phyloP scores from a whole-genome alignment of 2,329 filamentous ascomycete genomes.

The Rhexocercosporidium sp. region DNA sequence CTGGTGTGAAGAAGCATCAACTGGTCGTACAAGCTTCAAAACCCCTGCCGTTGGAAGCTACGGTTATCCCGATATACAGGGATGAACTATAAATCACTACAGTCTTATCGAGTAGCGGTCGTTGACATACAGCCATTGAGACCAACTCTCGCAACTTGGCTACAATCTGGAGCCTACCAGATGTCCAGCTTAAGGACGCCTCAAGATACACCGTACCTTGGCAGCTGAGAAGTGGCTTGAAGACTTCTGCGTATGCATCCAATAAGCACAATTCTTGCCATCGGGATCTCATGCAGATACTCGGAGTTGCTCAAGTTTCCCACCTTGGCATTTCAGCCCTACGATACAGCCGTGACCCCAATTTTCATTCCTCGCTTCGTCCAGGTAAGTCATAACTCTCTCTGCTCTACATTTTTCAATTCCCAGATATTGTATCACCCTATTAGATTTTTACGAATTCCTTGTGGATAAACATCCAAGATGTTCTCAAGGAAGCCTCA shows the following conservation, averaged over 20 bases:
- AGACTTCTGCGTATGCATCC: not conserved
- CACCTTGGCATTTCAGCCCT: not conserved
- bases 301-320: not conserved
- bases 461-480: not conserved
- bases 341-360: not conserved
- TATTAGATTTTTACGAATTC: not conserved
- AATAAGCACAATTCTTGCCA: not conserved
- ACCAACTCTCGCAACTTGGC: not conserved
- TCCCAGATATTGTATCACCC: not conserved
- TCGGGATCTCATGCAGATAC: not conserved
- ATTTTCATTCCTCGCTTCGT: not conserved
- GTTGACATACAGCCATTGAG: not conserved
- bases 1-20: slow-evolving; percentile 9
- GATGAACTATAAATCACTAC: not conserved
- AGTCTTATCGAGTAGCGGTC: not conserved
- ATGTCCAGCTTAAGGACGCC: not conserved
- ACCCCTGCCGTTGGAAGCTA: not conserved
- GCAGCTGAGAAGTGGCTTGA: not conserved
- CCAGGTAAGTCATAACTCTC: not conserved
- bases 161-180: not conserved
- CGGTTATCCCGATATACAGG: not conserved
- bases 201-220: not conserved
- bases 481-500: not conserved
- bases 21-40: not conserved
- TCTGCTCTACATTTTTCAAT: not conserved